These are phyloP conservation scores for Monosporascus ibericus DNA, from an alignment of 2,329 filamentous ascomycete genomes.

Conservation along the genomic window DNA sequence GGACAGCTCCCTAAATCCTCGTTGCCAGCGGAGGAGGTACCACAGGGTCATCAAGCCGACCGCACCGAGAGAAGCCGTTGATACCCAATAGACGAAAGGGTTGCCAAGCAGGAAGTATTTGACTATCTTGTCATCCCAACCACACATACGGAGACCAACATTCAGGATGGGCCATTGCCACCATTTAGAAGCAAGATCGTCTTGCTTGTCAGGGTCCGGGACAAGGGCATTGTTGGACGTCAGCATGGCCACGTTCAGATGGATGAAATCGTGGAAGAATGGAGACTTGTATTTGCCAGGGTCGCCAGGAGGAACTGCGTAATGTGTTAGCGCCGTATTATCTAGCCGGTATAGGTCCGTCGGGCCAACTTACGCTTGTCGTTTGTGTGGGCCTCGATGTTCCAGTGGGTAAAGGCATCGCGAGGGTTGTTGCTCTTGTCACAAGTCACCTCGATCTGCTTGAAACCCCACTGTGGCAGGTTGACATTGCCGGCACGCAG, in stretches of 20 bases:
- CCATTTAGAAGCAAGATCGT: constrained; percentile 91
- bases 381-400: constrained; percentile 91
- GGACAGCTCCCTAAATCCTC: constrained; percentile 80
- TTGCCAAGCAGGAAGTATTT: constrained; percentile 99
- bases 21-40: constrained; percentile 94
- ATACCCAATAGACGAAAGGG: constrained; percentile 92
- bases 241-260: constrained; percentile 99
- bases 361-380: constrained; percentile 69
- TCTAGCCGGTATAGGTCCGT: background rate
- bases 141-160: constrained; percentile 96
- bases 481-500: constrained; percentile 93
- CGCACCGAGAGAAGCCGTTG: constrained; percentile 69
- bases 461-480: constrained; percentile 98
- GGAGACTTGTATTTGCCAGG: constrained; percentile 92
- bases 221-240: constrained; percentile 98
- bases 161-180: constrained; percentile 98
- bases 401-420: constrained; percentile 97
- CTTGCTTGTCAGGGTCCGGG: constrained; percentile 97
- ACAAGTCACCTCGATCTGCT: constrained; percentile 97
- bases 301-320: constrained; percentile 74
- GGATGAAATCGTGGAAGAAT: constrained; percentile 95
- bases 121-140: constrained; percentile 90
- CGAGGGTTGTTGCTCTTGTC: constrained; percentile 86
- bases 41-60: constrained; percentile 69
- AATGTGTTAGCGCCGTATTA: constrained; percentile 6